Conservation (phyloP, 176 grass and related monocot genomes). For the Dendrocalamus sinicus region DNA sequence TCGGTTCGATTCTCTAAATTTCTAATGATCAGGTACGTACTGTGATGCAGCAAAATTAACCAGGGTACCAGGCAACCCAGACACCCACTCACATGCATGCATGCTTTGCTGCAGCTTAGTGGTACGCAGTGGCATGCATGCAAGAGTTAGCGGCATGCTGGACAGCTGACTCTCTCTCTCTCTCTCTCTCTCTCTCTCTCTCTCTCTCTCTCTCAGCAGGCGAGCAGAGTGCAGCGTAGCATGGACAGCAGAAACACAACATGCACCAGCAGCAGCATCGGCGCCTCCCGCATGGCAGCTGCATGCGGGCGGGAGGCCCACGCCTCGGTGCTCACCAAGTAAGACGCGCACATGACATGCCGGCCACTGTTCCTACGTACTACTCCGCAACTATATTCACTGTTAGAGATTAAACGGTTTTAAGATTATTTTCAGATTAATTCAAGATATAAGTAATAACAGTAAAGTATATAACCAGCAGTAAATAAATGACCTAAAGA, state of each 20-base stretch:
- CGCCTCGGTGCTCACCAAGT: constrained; percentile 5
- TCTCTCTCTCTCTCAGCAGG: background rate
- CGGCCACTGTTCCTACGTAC: background rate
- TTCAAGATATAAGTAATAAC: no score
- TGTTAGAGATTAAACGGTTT: no score
- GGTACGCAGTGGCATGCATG: constrained; percentile 10
- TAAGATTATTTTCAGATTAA: no score
- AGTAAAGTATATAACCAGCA: no score
- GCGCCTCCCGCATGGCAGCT: constrained; percentile 23
- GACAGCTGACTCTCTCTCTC: background rate
- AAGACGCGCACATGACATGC: constrained; percentile 48
- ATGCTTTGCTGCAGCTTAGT: background rate
- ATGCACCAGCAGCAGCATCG: background rate
- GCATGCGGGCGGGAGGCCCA: constrained; percentile 29
- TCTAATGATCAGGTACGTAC: background rate
- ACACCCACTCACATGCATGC: background rate
- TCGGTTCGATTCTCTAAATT: background rate
- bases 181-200: background rate
- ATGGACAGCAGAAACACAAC: background rate
- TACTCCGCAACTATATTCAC: background rate
- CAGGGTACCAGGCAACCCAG: background rate
- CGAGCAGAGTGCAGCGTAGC: background rate
- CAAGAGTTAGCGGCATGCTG: background rate
- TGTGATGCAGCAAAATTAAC: background rate
- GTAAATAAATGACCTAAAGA: no score